Base-by-base conservation (phyloP, 805 yeast genomes). In the Starmerella vaccinii region DNA sequence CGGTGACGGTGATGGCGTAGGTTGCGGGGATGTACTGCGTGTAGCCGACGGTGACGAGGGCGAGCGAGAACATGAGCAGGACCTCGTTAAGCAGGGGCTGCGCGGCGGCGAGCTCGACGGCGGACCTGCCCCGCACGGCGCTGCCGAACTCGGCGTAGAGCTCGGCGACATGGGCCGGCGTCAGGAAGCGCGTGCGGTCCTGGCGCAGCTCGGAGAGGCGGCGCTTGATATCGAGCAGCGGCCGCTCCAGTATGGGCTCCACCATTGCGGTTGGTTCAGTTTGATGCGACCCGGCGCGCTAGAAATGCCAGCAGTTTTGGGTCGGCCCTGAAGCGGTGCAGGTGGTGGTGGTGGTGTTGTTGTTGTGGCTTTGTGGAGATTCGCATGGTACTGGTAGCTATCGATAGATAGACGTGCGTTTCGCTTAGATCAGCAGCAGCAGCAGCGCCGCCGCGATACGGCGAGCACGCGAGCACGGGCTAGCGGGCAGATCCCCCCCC, bases 11-110 rank as follows among this genome's bases (percentile, higher is more conserved):
- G 3, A 95, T 84, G 5, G 95, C 90, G 67, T 84, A 92, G 0
- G 95, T 85, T 4, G 97, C 95, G 1, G 97, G 95, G 1, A 96
- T 95, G 32, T 87, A 76, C 59, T 87, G 82, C 43, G 84, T 83
- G 59, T 87, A 71, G 2, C 99, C 99, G 52, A 94, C 92, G 2
- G 97, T 86, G 61, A 90, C 77, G 66, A 89, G 86, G 57, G 92
- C 83, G 47, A 92, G 72, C 13, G 95, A 83, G 41, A 90, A 69
- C 44, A 92, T 69, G 65, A 90, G 52, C 12, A 53, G 33, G 18
- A 51, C 33, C 19, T 60, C 60, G 26, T 26, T 15, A n/a, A 50
- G 42, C 15, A 51, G 34, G 18, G 23, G 34, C 46, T 39, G 27
- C 21, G 24, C 40, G 5, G 34, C 41, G 9, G 19, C 39, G 22